Evolutionary conservation across 163 green algal species (phyloP).

Genomic region (Trebouxia gelatinosa): DNA sequence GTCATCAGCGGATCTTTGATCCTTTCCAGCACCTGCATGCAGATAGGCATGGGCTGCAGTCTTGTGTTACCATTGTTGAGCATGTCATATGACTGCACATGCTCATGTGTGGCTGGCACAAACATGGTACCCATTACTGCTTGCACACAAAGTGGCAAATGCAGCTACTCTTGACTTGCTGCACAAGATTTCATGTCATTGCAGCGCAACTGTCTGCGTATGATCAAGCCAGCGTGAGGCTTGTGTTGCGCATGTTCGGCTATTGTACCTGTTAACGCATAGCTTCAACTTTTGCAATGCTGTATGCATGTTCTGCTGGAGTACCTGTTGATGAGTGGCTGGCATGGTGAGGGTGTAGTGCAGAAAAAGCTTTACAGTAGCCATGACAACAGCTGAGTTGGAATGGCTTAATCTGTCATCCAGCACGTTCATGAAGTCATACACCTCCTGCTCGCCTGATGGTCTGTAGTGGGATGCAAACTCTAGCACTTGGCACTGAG

Average conservation of each 20-base stretch:
- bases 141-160: too few relatives aligned
- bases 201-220: too few relatives aligned
- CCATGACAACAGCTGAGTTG: conserved; percentile 92
- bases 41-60: not conserved
- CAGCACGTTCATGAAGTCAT: conserved; percentile 94
- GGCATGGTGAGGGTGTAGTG: conserved; percentile 86
- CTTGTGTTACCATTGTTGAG: too few relatives aligned
- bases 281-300: not conserved
- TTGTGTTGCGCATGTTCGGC: too few relatives aligned
- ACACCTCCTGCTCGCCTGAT: conserved; percentile 72
- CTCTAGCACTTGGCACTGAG: conserved; percentile 91
- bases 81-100: too few relatives aligned
- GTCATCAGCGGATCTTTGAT: conserved; percentile 90
- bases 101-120: too few relatives aligned
- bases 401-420: conserved; percentile 87
- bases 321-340: conserved; percentile 86
- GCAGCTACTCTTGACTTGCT: too few relatives aligned
- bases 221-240: too few relatives aligned
- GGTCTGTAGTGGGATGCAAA: conserved; percentile 70
- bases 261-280: too few relatives aligned
- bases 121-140: too few relatives aligned
- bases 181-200: too few relatives aligned
- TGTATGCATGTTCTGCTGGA: not conserved
- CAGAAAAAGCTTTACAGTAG: conserved; percentile 88
- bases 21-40: conserved; percentile 81